phyloP scores from a whole-genome alignment of 1,284 basidiomycete genomes.

The Phylloporus sp. region DNA sequence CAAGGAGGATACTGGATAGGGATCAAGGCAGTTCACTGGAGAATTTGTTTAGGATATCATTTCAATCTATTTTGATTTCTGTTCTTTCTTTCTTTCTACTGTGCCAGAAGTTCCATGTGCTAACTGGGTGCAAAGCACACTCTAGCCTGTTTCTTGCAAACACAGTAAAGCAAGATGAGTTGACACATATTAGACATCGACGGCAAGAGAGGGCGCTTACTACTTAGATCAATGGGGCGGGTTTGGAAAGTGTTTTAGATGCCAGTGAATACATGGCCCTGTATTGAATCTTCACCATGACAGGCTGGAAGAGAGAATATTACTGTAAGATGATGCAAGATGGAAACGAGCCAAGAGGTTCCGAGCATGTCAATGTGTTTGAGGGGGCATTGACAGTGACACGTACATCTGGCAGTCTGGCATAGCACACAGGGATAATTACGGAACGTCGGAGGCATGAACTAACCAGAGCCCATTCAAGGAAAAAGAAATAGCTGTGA shows the following conservation, averaged over 20 bases:
- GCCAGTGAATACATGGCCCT: conserved; percentile 1
- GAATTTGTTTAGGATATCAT: conserved; percentile 2
- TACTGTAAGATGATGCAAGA: neutral
- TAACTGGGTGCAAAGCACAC: conserved; percentile 4
- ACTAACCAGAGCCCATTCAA: conserved; percentile 2
- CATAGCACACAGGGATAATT: conserved; percentile 2
- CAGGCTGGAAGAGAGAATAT: neutral
- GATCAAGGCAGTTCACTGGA: conserved; percentile 6
- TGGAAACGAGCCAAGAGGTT: conserved; percentile 1
- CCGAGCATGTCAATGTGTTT: conserved; percentile 13
- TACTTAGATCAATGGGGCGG: neutral
- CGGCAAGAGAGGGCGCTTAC: neutral
- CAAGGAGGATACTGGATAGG: conserved; percentile 7
- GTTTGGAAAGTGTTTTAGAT: neutral
- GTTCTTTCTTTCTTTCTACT: neutral
- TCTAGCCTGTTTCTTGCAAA: neutral
- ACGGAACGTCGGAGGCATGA: neutral
- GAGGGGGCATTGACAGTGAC: conserved; percentile 14
- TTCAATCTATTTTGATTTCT: conserved; percentile 10
- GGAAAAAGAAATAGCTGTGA: neutral
- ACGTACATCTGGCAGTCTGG: neutral
- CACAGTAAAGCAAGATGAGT: conserved; percentile 9
- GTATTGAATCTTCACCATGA: neutral
- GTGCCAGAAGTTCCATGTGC: conserved; percentile 2
- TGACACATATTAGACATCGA: conserved; percentile 7